These are phyloP conservation scores for Vaccinium macrocarpon DNA, from an alignment of 148 eudicot species.

Conservation along the genomic window DNA sequence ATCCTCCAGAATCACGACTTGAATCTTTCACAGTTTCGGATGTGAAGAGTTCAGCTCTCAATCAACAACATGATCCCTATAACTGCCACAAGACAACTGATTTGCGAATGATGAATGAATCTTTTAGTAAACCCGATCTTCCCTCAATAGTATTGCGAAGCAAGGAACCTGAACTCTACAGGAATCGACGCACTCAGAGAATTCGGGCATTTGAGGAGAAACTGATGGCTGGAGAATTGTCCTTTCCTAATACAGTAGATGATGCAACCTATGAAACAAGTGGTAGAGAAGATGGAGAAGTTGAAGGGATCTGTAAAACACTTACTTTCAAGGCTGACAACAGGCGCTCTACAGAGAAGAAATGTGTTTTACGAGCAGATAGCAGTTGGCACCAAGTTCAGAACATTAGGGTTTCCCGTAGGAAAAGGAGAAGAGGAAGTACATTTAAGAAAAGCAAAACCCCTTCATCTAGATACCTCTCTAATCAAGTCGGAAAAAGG, in stretches of 20 bases:
- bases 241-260: constrained; percentile 32
- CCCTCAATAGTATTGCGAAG: constrained; percentile 61
- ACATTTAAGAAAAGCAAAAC: constrained; percentile 26
- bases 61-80: constrained; percentile 18
- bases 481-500: constrained; percentile 12
- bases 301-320: constrained; percentile 17
- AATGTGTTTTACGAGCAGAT: constrained; percentile 17
- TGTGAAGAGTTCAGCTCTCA: constrained; percentile 9
- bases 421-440: constrained; percentile 30
- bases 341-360: constrained; percentile 18
- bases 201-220: constrained; percentile 68
- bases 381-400: constrained; percentile 15
- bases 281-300: constrained; percentile 29
- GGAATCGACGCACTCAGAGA: constrained; percentile 79
- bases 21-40: constrained; percentile 23
- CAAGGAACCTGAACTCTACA: constrained; percentile 56
- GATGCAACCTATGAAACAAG: constrained; percentile 25
- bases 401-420: constrained; percentile 3
- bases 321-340: constrained; percentile 10
- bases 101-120: constrained; percentile 16
- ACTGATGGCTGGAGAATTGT: constrained; percentile 38
- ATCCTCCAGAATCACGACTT: constrained; percentile 21
- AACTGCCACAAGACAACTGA: constrained; percentile 19
- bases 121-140: constrained; percentile 38
- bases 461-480: constrained; percentile 20